Evolutionary conservation across 2,329 filamentous ascomycete genomes (phyloP).

Genomic region (Lanzia echinophila): DNA sequence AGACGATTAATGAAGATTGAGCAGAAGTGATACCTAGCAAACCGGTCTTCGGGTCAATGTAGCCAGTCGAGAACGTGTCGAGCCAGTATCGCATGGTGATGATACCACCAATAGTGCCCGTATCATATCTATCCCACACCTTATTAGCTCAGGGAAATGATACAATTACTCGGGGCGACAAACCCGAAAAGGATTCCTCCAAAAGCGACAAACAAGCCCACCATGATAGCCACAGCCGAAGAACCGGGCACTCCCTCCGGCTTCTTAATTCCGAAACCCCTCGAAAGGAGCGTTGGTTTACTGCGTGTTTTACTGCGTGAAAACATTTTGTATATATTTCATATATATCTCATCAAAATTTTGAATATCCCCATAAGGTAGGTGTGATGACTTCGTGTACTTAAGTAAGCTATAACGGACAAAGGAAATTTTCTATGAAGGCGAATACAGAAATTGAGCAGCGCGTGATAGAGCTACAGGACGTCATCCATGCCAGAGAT

Average conservation of each 20-base stretch:
- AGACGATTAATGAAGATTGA: slow-evolving; percentile 56
- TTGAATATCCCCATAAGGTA: not conserved
- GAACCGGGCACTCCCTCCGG: slow-evolving; percentile 48
- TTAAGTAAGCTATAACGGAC: not conserved
- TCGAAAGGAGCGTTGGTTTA: not conserved
- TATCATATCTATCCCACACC: slow-evolving; percentile 42
- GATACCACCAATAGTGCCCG: slow-evolving; percentile 52
- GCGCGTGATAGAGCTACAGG: not conserved
- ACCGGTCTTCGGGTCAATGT: slow-evolving; percentile 35
- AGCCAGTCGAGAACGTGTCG: slow-evolving; percentile 46
- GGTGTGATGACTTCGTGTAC: not conserved
- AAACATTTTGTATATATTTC: not conserved
- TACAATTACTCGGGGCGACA: not conserved
- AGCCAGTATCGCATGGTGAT: slow-evolving; percentile 48
- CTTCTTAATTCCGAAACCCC: slow-evolving; percentile 33
- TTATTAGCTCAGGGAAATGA: not conserved
- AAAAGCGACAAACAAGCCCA: slow-evolving; percentile 56
- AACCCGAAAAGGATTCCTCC: slow-evolving; percentile 54
- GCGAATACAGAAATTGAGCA: not conserved
- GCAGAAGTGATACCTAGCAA: slow-evolving; percentile 43
- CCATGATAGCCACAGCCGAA: slow-evolving; percentile 52
- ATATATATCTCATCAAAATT: not conserved
- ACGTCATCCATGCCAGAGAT: not conserved
- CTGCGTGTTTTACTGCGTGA: not conserved
- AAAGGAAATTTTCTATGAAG: not conserved